Base-by-base conservation (phyloP, 75 land plant genomes). In the Cunninghamia lanceolata region DNA sequence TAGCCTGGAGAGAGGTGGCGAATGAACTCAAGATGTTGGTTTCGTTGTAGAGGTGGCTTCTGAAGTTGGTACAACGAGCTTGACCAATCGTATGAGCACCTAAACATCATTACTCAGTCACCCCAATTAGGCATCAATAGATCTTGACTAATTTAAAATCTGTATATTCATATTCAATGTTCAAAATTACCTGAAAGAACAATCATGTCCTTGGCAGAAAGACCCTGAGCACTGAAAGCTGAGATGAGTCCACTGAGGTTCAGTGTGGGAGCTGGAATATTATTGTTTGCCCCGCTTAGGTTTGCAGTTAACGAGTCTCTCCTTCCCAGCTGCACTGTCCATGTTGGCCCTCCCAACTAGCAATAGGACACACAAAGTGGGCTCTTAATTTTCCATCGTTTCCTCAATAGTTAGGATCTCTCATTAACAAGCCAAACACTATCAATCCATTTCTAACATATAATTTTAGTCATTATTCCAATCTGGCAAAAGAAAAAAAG, bases 301-400 rank as follows among this genome's bases (percentile, higher is more conserved):
- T 78, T 91, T 17, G 92, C 88, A 0, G 71, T 86, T 14, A 50
- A 28, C 54, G 90, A 46, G 45, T 91, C 92, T 40, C 84, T 71
- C 76, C 92, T 70, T 17, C 92, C 92, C n/a, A 91, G 83, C 14
- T 34, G 77, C 52, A 88, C 91, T 21, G 28, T 21, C 89, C 88
- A 88, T 19, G 85, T 56, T 34, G 56, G 84, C 50, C 87, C 89
- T 63, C 88, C 88, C 34, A 84, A 39, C 88, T 89, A 85, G 0
- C 14, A 52, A 52, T 13, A 11, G 16, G 16, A 52, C 16, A 15
- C 53, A 52, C 53, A 43, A 43, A 43, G 46, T 43, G 46, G 53
- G 16, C 16, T 11, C 16, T 52, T 52, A 52, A 52, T 15, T 13
- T 15, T 52, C 0, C 16, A 52, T 39, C 1, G 2, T 47, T 9